These are phyloP conservation scores for Pulveroboletus ravenelii DNA, from an alignment of 768 basidiomycete genomes.

Conservation along the genomic window DNA sequence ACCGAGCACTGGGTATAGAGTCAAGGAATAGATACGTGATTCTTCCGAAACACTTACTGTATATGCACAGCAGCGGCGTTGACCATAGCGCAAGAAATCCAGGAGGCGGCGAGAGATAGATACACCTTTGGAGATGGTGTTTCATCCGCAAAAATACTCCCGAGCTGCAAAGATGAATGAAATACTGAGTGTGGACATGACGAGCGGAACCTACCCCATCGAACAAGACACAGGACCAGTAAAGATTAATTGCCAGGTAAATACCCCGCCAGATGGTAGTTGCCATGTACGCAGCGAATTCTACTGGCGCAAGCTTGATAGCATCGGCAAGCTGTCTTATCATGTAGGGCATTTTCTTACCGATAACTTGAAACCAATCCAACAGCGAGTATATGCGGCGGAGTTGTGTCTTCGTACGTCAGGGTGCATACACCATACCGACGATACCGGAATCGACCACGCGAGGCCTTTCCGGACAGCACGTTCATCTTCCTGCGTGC, in stretches of 20 bases:
- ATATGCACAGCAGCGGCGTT: conserved; percentile 20
- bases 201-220: conserved; percentile 14
- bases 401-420: conserved; percentile 14
- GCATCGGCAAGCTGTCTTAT: conserved; percentile 14
- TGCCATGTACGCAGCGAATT: conserved; percentile 21
- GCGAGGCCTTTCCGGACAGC: background rate
- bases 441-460: conserved; percentile 7
- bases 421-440: conserved; percentile 22
- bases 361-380: background rate
- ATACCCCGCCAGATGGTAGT: conserved; percentile 29
- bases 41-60: conserved; percentile 11
- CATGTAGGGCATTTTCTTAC: conserved; percentile 1
- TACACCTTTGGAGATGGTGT: conserved; percentile 1
- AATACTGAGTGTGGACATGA: background rate
- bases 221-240: conserved; percentile 31
- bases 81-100: conserved; percentile 26
- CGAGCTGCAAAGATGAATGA: conserved; percentile 14
- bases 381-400: background rate
- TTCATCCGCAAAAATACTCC: background rate
- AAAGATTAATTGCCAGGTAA: conserved; percentile 34
- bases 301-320: conserved; percentile 17
- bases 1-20: conserved; percentile 14
- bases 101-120: conserved; percentile 22
- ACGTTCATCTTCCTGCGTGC: no score
- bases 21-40: conserved; percentile 1